Evolutionary conservation across 2,329 filamentous ascomycete genomes (phyloP).

Genomic region (Rhinocladiella mackenziei): DNA sequence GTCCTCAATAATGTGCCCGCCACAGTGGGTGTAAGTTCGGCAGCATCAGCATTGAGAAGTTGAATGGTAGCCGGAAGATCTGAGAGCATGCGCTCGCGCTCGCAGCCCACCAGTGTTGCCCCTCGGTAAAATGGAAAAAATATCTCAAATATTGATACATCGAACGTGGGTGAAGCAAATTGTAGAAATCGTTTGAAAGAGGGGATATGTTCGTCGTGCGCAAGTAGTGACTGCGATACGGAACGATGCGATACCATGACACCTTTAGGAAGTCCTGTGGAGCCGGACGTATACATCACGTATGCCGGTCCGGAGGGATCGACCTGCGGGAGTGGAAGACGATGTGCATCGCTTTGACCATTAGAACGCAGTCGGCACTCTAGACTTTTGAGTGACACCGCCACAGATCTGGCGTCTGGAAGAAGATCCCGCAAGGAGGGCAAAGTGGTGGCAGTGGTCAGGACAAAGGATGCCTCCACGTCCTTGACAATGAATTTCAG

Average conservation of each 20-base stretch:
- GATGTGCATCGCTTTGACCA: too few relatives aligned
- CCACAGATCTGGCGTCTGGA: conserved; percentile 35
- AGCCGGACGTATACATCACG: conserved; percentile 90
- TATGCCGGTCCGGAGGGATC: conserved; percentile 59
- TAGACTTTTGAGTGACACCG: background rate
- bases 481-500: conserved; percentile 78
- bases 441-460: conserved; percentile 53
- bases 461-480: conserved; percentile 63
- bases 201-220: conserved; percentile 75
- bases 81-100: conserved; percentile 65
- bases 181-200: conserved; percentile 76
- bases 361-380: too few relatives aligned
- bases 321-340: conserved; percentile 26
- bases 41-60: conserved; percentile 68
- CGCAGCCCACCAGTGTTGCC: conserved; percentile 67
- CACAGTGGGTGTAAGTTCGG: conserved; percentile 85
- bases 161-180: conserved; percentile 88
- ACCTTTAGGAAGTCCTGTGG: conserved; percentile 83
- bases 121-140: conserved; percentile 80
- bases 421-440: conserved; percentile 25
- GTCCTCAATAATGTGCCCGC: conserved; percentile 69
- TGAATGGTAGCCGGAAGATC: conserved; percentile 68
- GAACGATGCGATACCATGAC: conserved; percentile 77
- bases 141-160: conserved; percentile 91
- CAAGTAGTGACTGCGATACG: conserved; percentile 74